These are phyloP conservation scores for Hibiscus trionum DNA, from an alignment of 345 rosid genomes.

Conservation along the genomic window DNA sequence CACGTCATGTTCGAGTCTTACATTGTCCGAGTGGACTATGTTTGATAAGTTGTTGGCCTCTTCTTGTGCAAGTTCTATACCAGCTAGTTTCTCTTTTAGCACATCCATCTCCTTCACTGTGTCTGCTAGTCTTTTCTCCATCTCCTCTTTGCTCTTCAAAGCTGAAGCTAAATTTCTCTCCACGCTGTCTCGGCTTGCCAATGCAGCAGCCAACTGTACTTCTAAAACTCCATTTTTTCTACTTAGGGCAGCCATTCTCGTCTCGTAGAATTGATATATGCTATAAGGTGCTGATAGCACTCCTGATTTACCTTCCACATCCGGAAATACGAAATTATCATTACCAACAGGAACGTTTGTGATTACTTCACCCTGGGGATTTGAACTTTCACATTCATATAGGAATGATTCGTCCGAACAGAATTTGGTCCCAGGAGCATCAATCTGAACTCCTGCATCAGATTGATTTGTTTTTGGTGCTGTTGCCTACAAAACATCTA, in stretches of 20 bases:
- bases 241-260: conserved; percentile 57
- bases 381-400: conserved; percentile 36
- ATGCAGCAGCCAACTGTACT: conserved; percentile 70
- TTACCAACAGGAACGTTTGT: conserved; percentile 36
- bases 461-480: conserved; percentile 34
- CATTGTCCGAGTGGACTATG: conserved; percentile 89
- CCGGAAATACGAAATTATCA: conserved; percentile 34
- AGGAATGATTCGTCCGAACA: conserved; percentile 38
- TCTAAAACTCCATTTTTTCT: conserved; percentile 68
- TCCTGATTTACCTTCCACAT: conserved; percentile 38
- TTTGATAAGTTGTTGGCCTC: conserved; percentile 80
- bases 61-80: conserved; percentile 80
- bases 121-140: conserved; percentile 62
- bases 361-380: conserved; percentile 29
- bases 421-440: conserved; percentile 35
- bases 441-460: conserved; percentile 22
- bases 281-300: conserved; percentile 42
- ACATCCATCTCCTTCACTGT: conserved; percentile 69
- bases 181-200: conserved; percentile 54
- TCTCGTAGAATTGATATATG: conserved; percentile 57
- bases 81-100: conserved; percentile 74
- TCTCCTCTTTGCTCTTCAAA: conserved; percentile 68
- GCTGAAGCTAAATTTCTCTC: conserved; percentile 68
- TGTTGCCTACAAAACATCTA: conserved; percentile 31
- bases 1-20: conserved; percentile 93